Conservation (phyloP, 1,139 yeast species). For the Pichia norvegensis region DNA sequence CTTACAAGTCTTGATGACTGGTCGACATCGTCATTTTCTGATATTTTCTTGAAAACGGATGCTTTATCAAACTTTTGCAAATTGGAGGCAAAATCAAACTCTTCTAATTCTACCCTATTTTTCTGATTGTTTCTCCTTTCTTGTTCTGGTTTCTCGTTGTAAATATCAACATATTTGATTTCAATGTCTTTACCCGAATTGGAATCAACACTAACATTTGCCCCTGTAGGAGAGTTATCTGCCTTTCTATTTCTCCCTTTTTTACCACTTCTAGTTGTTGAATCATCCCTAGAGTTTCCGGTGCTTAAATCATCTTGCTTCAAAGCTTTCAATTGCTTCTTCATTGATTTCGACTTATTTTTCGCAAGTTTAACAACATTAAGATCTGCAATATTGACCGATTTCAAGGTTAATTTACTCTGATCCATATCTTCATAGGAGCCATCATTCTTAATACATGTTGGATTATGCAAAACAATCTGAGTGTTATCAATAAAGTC, state of each 20-base stretch:
- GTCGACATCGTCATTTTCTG: conserved; percentile 51
- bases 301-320: conserved; percentile 1
- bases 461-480: conserved; percentile 29
- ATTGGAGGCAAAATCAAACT: conserved; percentile 83
- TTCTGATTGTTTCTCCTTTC: conserved; percentile 20
- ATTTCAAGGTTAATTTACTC: conserved; percentile 26
- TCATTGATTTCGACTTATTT: conserved; percentile 22
- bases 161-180: conserved; percentile 8
- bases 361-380: conserved; percentile 44
- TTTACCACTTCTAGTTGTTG: conserved; percentile 1
- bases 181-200: conserved; percentile 3
- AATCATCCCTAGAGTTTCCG: not conserved
- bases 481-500: conserved; percentile 35
- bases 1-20: conserved; percentile 65
- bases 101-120: conserved; percentile 45
- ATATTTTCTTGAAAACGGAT: conserved; percentile 71
- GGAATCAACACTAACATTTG: not conserved
- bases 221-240: not conserved
- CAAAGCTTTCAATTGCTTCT: conserved; percentile 8
- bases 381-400: conserved; percentile 38
- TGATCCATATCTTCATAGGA: conserved; percentile 8
- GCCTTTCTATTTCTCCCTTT: not conserved
- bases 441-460: conserved; percentile 4
- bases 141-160: conserved; percentile 5
- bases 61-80: conserved; percentile 77